Base-by-base conservation (phyloP, 139 green algal species). In the Chlamydomonas urium region DNA sequence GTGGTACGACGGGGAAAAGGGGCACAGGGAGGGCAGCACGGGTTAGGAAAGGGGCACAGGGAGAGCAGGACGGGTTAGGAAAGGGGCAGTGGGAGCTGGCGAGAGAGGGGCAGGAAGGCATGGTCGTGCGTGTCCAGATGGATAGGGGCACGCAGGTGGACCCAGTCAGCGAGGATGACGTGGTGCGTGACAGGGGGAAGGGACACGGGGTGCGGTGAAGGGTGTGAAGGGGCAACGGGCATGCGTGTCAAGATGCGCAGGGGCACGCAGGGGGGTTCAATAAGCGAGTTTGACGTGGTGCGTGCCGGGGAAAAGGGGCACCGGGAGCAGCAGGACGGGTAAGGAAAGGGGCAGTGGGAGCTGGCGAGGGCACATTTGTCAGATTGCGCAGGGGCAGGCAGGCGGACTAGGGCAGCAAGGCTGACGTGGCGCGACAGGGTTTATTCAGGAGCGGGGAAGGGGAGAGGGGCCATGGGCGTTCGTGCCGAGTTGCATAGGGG, bases 111-210 rank as follows among this genome's bases (percentile, higher is more conserved):
- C 75, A 97, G 65, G 19, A 60, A 3, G 75, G 66, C 29, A 69
- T 89, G 58, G 37, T 73, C 23, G 59, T 50, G 14, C 38, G 29
- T 14, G 75, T 85, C 36, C 74, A 72, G 48, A 68, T 69, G 71
- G 75, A 84, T 33, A 66, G 93, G 23, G 90, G 90, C 17, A 75
- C 59, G 3, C 17, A 10, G 31, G 82, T 75, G 0, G 84, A 90
- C 35, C 75, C 75, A 0, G 65, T 91, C 1, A 86, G 67, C 38
- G 71, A 86, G 0, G 87, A 92, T 63, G 88, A 93, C 62, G 70
- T 92, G 4, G 36, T 65, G 56, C 8, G 56, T 65, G 42, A 56
- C 45, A 26, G 17, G 17, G 24, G 28, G 26, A 14, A 37, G 26
- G n/a, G 19, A 65, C 56, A 34, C n/a, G 37, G 57, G 24, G 38